Percentiles rank a stretch among this genome's conserved stretches.
phyloP scores from a whole-genome alignment of 306 rosid species.

The Dalbergia cultrata region DNA sequence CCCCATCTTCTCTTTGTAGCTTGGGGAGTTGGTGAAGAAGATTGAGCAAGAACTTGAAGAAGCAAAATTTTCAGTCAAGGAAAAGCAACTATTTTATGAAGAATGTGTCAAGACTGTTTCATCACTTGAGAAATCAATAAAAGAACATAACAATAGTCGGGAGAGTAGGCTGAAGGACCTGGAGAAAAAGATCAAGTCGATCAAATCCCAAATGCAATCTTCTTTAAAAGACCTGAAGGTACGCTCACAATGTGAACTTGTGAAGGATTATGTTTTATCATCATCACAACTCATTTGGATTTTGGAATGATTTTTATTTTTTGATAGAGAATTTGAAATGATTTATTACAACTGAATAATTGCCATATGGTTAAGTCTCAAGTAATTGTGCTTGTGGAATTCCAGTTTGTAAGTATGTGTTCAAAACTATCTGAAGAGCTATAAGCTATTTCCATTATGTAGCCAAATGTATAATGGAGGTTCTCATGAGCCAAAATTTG shows the following conservation, averaged over 20 bases:
- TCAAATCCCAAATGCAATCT: conserved; percentile 84
- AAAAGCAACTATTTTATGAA: conserved; percentile 66
- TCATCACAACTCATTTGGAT: conserved; percentile 21
- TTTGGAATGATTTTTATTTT: conserved; percentile 29
- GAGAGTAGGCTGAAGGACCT: conserved; percentile 82
- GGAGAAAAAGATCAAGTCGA: conserved; percentile 81
- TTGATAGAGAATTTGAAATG: conserved; percentile 20
- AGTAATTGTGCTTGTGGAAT: conserved; percentile 22
- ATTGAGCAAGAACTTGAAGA: conserved; percentile 87
- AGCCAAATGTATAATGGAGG: not conserved
- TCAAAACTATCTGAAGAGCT: conserved; percentile 21
- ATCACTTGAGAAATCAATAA: conserved; percentile 83
- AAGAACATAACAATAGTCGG: conserved; percentile 80
- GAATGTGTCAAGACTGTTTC: conserved; percentile 70
- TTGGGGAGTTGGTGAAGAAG: conserved; percentile 90
- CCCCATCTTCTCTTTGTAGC: conserved; percentile 59
- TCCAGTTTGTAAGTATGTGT: not conserved
- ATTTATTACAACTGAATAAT: conserved; percentile 25
- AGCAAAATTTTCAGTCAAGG: conserved; percentile 71
- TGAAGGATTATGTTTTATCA: conserved; percentile 14
- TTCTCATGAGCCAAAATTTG: conserved; percentile 28
- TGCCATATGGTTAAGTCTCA: conserved; percentile 21
- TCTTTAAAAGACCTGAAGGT: conserved; percentile 88
- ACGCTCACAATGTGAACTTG: conserved; percentile 25
- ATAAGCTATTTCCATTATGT: not conserved